phyloP scores from a whole-genome alignment of 2,329 filamentous ascomycete species.

The Colletotrichum tofieldiae region DNA sequence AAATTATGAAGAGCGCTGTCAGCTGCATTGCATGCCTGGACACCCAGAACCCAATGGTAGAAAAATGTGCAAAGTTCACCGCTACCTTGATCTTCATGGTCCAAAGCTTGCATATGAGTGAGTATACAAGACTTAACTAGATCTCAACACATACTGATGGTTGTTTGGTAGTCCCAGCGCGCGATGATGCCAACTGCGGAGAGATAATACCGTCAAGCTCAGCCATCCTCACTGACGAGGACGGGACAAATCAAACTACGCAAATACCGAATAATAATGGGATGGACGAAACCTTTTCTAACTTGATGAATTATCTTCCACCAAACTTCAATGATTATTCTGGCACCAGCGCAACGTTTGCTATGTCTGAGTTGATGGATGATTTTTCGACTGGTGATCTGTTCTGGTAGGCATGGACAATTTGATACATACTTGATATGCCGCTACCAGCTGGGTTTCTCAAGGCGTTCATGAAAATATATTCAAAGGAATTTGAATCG shows the following conservation, averaged over 20 bases:
- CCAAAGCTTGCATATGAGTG: slow-evolving; percentile 22
- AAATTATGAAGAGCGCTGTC: slow-evolving; percentile 16
- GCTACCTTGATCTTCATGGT: slow-evolving; percentile 31
- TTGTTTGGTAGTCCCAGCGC: neutral
- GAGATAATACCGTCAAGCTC: neutral
- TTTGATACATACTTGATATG: neutral
- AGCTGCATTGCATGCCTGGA: slow-evolving; percentile 31
- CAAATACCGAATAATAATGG: neutral
- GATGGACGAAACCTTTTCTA: slow-evolving; percentile 16
- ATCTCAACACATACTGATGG: neutral
- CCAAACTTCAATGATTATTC: slow-evolving; percentile 32
- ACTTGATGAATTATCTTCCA: slow-evolving; percentile 22
- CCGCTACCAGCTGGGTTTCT: neutral
- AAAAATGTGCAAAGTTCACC: slow-evolving; percentile 39
- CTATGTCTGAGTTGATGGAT: slow-evolving; percentile 34
- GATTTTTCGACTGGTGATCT: slow-evolving; percentile 31
- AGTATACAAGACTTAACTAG: neutral
- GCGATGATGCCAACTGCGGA: neutral
- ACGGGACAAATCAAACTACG: neutral
- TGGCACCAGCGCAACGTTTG: neutral
- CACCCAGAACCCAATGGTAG: slow-evolving; percentile 31
- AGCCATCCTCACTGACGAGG: neutral
- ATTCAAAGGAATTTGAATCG: neutral
- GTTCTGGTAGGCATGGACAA: slow-evolving; percentile 20
- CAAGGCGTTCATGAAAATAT: no score